Evolutionary conservation across 305 asterid genomes (phyloP).

Genomic region (Fraxinus nigra): DNA sequence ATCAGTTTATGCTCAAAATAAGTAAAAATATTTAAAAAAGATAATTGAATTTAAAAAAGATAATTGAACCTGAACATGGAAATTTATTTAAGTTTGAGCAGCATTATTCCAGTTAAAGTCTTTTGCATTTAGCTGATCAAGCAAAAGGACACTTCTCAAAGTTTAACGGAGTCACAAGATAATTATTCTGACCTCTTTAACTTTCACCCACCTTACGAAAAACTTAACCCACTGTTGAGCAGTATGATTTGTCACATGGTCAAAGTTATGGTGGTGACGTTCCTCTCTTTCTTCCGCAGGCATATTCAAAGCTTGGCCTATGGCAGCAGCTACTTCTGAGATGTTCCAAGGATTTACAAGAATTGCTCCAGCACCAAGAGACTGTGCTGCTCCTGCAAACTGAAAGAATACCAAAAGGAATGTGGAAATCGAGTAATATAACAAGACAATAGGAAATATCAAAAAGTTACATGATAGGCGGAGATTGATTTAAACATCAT

Average conservation of each 20-base stretch:
- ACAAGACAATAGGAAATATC: background rate
- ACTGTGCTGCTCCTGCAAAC: constrained; percentile 99
- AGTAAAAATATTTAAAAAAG: background rate
- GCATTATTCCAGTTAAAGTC: background rate
- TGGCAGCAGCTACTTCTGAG: constrained; percentile 93
- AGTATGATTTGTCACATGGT: constrained; percentile 92
- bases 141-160: background rate
- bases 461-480: background rate
- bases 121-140: constrained; percentile 2
- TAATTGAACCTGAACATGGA: background rate
- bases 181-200: background rate
- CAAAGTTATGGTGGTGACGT: constrained; percentile 80
- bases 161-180: background rate
- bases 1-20: background rate
- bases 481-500: background rate
- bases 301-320: constrained; percentile 85
- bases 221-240: constrained; percentile 99
- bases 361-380: constrained; percentile 98
- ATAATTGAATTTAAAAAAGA: background rate
- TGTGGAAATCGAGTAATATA: constrained; percentile 1
- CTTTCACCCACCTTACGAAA: constrained; percentile 72
- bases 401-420: constrained; percentile 29
- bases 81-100: background rate
- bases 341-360: constrained; percentile 99
- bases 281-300: constrained; percentile 82